Evolutionary conservation across 129 eudicot species (phyloP), one percentile per base, ranked within the genome.

Genomic region (Artemisia argyi): DNA sequence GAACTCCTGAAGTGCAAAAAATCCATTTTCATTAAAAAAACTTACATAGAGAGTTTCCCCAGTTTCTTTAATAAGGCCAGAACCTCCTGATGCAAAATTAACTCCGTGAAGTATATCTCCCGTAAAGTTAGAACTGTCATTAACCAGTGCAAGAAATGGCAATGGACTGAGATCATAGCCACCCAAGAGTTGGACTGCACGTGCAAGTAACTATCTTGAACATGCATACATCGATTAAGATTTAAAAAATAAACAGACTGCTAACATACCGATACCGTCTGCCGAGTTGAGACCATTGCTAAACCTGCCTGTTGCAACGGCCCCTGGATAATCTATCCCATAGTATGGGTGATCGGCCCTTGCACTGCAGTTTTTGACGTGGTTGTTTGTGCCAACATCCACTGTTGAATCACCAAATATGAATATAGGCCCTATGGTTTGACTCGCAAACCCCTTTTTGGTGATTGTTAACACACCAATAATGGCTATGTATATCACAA

Each of bases 381-480:
- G 24, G 74, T 74, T 84, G 68, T 84, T 84, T 60, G 88, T 84
- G 14, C 88, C 88, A 11, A 76, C 85, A 77, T 84, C 88, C 30
- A 67, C 52, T 0, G 81, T 84, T 16, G 88, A 84, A 56, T 84
- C 88, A 11, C 88, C 88, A 61, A 84, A 84, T 73, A 84, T 59
- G 63, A 68, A 84, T 2, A 81, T 11, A 0, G 83, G 74, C 24
- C 44, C 9, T 39, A 0, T 11, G 55, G 62, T 17, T 28, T 17
- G 54, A 67, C 12, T 46, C 11, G 2, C 0, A 24, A 15, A 24
- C 53, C 19, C 7, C 7, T 49, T 68, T 32, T 75, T 2, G 46
- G 75, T 24, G n/a, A 35, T 15, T 76, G 75, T 76, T 8, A 70
- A n/a, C 55, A 49, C 49, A 53, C 70, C n/a, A 14, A 49, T 59